Base-by-base conservation (phyloP, 352 stramenopile genomes). In the Phytophthora colocasiae region DNA sequence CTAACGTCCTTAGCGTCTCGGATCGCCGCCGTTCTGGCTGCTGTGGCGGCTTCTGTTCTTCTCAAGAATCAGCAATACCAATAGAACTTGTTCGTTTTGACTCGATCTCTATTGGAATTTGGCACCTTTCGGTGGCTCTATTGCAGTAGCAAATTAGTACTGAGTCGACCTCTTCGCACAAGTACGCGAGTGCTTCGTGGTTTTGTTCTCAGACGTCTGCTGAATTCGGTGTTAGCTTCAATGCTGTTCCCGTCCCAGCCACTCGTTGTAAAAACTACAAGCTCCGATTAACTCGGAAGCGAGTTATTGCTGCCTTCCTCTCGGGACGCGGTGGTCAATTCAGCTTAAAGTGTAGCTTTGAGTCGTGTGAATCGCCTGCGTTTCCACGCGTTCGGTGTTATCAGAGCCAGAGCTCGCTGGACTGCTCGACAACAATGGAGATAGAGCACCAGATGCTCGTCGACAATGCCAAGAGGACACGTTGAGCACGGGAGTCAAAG, bases 351-450 rank as follows among this genome's bases (percentile, higher is more conserved):
- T 49, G 43, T 22, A 49, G 11, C 19, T 49, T 19, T 15, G 12
- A 43, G 12, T 15, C 36, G 4, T 4, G 34, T 48, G 41, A 48
- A 32, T 49, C 29, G 24, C 7, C 38, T 32, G 22, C 53, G 39
- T 51, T 36, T 60, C 53, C 29, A 44, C 45, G 41, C 29, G 41
- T 14, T 44, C 44, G 24, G 31, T 38, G 44, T 36, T 51, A 34
- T 51, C 44, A 51, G 44, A 51, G 26, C 5, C 17, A 5, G 6
- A 11, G 17, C 17, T 24, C 24, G 3, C 44, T 50, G 11, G 24
- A 34, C 10, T 50, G 44, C 44, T 51, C 31, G 44, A 36, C 44
- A 38, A 51, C 24, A 32, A n/a, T 31, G 10, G 2, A 6, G 43
- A 8, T 48, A 48, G 1, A 48, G 41, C 29, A 14, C 38, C n/a